phyloP scores from a whole-genome alignment of 352 stramenopile genomes.

The Phytopythium ostracodes region DNA sequence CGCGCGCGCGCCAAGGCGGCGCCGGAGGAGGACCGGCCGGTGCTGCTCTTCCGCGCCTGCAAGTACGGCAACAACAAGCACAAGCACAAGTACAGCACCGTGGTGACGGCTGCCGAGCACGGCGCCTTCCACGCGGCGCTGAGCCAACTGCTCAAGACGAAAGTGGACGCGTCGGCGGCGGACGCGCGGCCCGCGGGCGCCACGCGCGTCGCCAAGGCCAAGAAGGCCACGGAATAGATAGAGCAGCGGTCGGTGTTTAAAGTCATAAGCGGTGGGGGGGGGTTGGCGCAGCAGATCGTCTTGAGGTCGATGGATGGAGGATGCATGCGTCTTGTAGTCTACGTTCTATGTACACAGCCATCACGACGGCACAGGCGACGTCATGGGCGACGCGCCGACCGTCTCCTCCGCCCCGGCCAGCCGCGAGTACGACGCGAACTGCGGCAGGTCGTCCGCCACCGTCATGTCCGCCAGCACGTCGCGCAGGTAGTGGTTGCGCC shows the following conservation, averaged over 20 bases:
- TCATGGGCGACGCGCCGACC: constrained; percentile 41
- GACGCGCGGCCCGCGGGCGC: constrained; percentile 19
- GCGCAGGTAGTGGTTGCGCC: constrained; percentile 74
- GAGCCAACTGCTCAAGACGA: constrained; percentile 68
- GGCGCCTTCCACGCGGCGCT: constrained; percentile 64
- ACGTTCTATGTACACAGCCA: not conserved
- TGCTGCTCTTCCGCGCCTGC: constrained; percentile 67
- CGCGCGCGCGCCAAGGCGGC: constrained; percentile 32
- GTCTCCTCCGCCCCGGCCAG: constrained; percentile 39
- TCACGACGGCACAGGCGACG: constrained; percentile 10
- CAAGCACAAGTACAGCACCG: constrained; percentile 83
- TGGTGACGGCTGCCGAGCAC: constrained; percentile 57
- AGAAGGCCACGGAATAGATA: constrained; percentile 65
- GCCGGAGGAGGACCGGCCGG: constrained; percentile 40
- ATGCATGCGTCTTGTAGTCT: constrained; percentile 10
- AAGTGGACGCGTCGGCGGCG: constrained; percentile 33
- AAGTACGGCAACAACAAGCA: constrained; percentile 88
- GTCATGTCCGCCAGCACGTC: constrained; percentile 70
- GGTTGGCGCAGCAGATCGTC: constrained; percentile 9
- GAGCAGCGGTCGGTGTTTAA: not conserved
- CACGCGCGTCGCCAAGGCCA: constrained; percentile 44
- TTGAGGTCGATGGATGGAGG: constrained; percentile 2
- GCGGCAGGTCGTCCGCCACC: constrained; percentile 54
- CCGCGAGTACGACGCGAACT: constrained; percentile 37
- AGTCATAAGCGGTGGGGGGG: too few relatives aligned